Base-by-base conservation (phyloP, 2,329 filamentous ascomycete species). In the Claviceps citrina region DNA sequence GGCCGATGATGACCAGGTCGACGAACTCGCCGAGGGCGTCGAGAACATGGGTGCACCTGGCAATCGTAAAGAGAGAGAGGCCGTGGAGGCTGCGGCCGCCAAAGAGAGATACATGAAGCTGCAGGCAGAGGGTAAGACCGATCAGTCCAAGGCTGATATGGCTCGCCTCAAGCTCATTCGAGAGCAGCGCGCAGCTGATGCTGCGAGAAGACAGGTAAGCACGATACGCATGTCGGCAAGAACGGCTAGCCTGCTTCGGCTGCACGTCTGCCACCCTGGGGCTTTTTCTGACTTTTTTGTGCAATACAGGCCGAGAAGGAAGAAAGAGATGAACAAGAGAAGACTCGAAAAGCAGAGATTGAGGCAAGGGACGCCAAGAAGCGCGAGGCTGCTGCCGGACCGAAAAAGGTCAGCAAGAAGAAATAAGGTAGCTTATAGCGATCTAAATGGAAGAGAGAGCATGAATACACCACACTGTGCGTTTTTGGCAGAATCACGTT, bases 81-180 rank as follows among this genome's bases (percentile, higher is more conserved):
- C 87, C 2, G 55, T 91, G 26, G 82, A 94, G 64, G 87, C 87
- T 1, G 79, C 81, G 46, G 82, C 89, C 57, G 85, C 84, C 24
- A 87, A 86, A 60, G 87, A 94, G 67, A 73, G 78, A 49, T 95
- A 94, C 56, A 75, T 85, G 68, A 93, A 93, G 64, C 61, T 95
- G 52, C 89, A 95, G 54, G 84, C 86, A 42, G 82, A 86, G 55
- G 89, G 89, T 54, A 96, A 96, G 76, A 96, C 91, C 33, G 91
- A 98, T 45, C 84, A 95, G 69, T 87, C 89, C 36, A 81, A 84
- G 58, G 80, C 84, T 5, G 91, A 98, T 62, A 56, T 96, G 50
- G 89, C 85, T 43, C 75, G 91, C 41, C 64, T 98, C 54, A 77
- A 69, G 59, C 57, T 89, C 44, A 85, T 98, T 49, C 76, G 79